Percentiles rank a stretch among this genome's conserved stretches.
These are phyloP conservation scores for Entoloma clypeatum DNA, from an alignment of 1,284 basidiomycete species.

Conservation along the genomic window DNA sequence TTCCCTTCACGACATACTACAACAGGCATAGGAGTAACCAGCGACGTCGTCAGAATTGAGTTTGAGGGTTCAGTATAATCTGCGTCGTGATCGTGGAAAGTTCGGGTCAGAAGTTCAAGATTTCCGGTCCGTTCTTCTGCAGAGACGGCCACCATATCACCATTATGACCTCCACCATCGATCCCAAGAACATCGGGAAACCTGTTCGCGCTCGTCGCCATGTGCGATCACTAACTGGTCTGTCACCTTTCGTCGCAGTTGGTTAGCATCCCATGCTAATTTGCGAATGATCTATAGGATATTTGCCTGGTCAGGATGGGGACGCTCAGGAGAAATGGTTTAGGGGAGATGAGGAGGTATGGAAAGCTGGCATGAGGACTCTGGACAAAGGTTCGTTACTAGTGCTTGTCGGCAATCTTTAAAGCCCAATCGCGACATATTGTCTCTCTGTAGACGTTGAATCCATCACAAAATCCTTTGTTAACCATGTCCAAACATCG, in stretches of 20 bases:
- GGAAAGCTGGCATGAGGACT: conserved; percentile 65
- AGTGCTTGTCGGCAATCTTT: conserved; percentile 3
- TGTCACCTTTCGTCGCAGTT: conserved; percentile 12
- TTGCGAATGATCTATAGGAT: conserved; percentile 42
- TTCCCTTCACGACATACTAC: too few relatives aligned
- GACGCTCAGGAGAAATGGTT: conserved; percentile 82
- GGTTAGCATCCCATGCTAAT: not conserved
- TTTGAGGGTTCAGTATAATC: too few relatives aligned
- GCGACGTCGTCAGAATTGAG: too few relatives aligned
- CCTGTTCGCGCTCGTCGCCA: conserved; percentile 58
- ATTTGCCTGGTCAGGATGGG: conserved; percentile 69
- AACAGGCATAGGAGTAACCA: too few relatives aligned
- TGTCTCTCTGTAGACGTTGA: conserved; percentile 44
- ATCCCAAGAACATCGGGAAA: conserved; percentile 62
- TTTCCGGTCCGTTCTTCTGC: conserved; percentile 3
- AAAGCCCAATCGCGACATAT: conserved; percentile 2
- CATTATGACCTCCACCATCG: conserved; percentile 53
- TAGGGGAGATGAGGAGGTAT: conserved; percentile 74
- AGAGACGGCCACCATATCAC: too few relatives aligned
- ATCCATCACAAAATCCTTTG: conserved; percentile 76
- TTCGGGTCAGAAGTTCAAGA: not conserved
- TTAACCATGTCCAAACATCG: conserved; percentile 83
- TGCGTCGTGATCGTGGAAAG: conserved; percentile 12
- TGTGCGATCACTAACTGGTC: conserved; percentile 72
- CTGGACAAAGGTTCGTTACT: conserved; percentile 51